These are phyloP conservation scores for Coprinellus aureogranulatus DNA, from an alignment of 768 basidiomycete species.

Conservation along the genomic window DNA sequence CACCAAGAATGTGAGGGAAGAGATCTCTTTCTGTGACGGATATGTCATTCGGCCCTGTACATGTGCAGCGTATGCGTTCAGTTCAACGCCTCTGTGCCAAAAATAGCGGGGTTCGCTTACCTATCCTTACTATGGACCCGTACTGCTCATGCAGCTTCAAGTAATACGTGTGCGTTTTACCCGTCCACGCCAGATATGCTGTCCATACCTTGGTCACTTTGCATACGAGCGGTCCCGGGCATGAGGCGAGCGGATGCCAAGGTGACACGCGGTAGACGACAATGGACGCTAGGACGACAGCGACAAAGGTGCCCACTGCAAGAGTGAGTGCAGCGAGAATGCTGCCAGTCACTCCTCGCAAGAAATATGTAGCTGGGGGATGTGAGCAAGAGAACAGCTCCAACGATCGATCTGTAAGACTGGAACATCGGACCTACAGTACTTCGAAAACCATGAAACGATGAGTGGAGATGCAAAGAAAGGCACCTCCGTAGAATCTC, in stretches of 20 bases:
- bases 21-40: conserved; percentile 43
- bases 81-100: too few relatives aligned
- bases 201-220: conserved; percentile 41
- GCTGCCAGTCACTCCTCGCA: not conserved
- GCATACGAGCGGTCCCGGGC: conserved; percentile 46
- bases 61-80: not conserved
- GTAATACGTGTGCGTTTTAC: conserved; percentile 47
- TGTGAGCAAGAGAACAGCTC: not conserved
- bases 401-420: not conserved
- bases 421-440: too few relatives aligned
- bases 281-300: conserved; percentile 28
- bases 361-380: not conserved
- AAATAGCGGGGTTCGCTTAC: conserved; percentile 28
- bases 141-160: conserved; percentile 48
- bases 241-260: conserved; percentile 50
- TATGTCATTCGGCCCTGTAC: conserved; percentile 50
- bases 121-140: conserved; percentile 56
- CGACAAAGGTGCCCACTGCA: not conserved
- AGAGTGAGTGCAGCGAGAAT: not conserved
- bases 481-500: conserved; percentile 22
- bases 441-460: too few relatives aligned
- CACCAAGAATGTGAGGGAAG: conserved; percentile 43
- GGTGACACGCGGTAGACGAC: conserved; percentile 49
- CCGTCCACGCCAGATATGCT: conserved; percentile 33
- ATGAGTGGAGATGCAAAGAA: conserved; percentile 30